These are phyloP conservation scores for Lactuca sativa DNA, from an alignment of 129 eudicot species.

Conservation along the genomic window DNA sequence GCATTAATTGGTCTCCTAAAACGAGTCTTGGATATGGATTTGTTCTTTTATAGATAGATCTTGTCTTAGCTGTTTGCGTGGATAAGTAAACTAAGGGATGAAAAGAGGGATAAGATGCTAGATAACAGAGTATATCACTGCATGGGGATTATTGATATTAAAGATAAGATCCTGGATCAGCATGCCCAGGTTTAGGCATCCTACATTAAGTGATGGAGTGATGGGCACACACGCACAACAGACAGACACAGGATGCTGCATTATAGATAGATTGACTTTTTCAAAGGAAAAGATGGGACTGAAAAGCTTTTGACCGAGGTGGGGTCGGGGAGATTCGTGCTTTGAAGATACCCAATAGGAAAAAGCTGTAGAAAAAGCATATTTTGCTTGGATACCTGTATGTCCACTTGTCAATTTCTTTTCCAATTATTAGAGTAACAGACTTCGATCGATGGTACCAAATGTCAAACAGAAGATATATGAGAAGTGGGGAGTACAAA, in stretches of 20 bases:
- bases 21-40: background rate
- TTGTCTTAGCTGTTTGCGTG: conserved; percentile 16
- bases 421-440: conserved; percentile 20
- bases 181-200: conserved; percentile 30
- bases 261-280: conserved; percentile 31
- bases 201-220: background rate
- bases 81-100: conserved; percentile 9
- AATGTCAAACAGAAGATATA: conserved; percentile 41
- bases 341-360: conserved; percentile 50
- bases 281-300: conserved; percentile 1
- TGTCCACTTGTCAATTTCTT: conserved; percentile 36
- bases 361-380: conserved; percentile 28
- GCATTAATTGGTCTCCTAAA: background rate
- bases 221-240: conserved; percentile 5
- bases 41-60: background rate
- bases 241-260: conserved; percentile 15
- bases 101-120: conserved; percentile 22
- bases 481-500: conserved; percentile 24
- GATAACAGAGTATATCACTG: conserved; percentile 10
- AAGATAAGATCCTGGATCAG: conserved; percentile 21
- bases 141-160: conserved; percentile 14
- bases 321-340: conserved; percentile 47
- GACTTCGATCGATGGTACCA: background rate
- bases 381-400: conserved; percentile 32
- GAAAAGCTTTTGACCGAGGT: conserved; percentile 50